phyloP scores from a whole-genome alignment of 2,329 filamentous ascomycete species.

The Chrysoporthe cubensis region DNA sequence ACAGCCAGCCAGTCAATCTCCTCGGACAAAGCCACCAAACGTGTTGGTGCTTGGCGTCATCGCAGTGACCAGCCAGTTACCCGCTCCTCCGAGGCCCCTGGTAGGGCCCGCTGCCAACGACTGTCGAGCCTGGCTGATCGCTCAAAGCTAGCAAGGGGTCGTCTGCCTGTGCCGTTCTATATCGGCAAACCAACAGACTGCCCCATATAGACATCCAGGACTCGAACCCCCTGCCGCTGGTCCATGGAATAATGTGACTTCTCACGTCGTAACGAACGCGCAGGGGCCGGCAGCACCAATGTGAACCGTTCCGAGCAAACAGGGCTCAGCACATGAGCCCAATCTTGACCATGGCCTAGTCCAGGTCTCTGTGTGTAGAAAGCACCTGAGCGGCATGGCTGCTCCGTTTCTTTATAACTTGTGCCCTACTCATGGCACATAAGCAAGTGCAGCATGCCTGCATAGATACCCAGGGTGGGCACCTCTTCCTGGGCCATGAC shows the following conservation, averaged over 20 bases:
- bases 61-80: background rate
- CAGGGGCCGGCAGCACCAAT: too few relatives aligned
- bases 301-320: background rate
- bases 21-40: background rate
- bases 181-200: background rate
- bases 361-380: too few relatives aligned
- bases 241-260: slow-evolving; percentile 17
- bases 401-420: background rate
- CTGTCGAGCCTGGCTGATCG: background rate
- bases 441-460: background rate
- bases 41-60: background rate
- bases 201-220: background rate
- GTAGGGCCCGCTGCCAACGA: background rate
- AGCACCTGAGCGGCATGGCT: background rate
- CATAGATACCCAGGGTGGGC: too few relatives aligned
- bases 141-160: background rate
- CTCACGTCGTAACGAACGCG: slow-evolving; percentile 7
- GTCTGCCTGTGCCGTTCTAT: background rate
- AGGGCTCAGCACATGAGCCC: background rate
- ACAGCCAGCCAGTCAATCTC: background rate
- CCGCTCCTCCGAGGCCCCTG: background rate
- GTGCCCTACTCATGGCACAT: background rate
- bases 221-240: background rate
- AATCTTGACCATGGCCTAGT: too few relatives aligned
- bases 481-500: background rate